Evolutionary conservation across 1,284 basidiomycete species (phyloP).

Genomic region (Moniliophthora roreri): DNA sequence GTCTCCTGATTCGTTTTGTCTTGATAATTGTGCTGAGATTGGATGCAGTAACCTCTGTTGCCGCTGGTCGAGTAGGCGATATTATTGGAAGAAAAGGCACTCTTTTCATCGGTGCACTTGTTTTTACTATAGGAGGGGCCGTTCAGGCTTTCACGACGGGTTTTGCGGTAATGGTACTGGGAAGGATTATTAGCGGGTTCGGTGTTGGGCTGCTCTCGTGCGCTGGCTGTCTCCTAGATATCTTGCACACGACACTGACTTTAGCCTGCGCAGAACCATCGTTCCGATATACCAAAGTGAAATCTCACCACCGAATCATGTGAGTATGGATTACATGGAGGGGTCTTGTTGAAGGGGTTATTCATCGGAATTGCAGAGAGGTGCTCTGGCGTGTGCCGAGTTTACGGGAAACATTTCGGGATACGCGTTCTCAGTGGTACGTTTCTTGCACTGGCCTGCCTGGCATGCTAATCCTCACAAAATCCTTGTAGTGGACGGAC

Average conservation of each 20-base stretch:
- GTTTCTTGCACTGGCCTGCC: conserved; percentile 35
- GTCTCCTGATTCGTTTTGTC: conserved; percentile 21
- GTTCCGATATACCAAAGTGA: conserved; percentile 98
- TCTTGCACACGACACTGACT: neutral
- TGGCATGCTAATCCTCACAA: conserved; percentile 1
- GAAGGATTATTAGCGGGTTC: conserved; percentile 88
- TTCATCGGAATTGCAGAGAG: conserved; percentile 46
- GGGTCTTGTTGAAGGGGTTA: too few relatives aligned
- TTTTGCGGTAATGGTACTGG: conserved; percentile 85
- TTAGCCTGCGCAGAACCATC: conserved; percentile 65
- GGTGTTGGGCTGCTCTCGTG: conserved; percentile 93
- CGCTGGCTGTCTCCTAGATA: conserved; percentile 27
- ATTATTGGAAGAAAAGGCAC: conserved; percentile 86
- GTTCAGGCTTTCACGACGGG: conserved; percentile 89
- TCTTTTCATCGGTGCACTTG: conserved; percentile 81
- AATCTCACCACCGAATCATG: conserved; percentile 92
- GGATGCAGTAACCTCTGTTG: conserved; percentile 79
- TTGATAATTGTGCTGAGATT: too few relatives aligned
- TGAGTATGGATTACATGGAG: conserved; percentile 34
- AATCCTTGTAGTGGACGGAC: conserved; percentile 77
- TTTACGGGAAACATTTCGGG: conserved; percentile 95
- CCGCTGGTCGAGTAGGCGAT: conserved; percentile 90
- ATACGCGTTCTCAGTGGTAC: conserved; percentile 89
- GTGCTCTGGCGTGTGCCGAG: conserved; percentile 93
- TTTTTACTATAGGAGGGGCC: conserved; percentile 88